Percentiles rank a stretch among this genome's conserved stretches.
Conservation (phyloP, 2,329 filamentous ascomycete species). For the Fusarium hostae region DNA sequence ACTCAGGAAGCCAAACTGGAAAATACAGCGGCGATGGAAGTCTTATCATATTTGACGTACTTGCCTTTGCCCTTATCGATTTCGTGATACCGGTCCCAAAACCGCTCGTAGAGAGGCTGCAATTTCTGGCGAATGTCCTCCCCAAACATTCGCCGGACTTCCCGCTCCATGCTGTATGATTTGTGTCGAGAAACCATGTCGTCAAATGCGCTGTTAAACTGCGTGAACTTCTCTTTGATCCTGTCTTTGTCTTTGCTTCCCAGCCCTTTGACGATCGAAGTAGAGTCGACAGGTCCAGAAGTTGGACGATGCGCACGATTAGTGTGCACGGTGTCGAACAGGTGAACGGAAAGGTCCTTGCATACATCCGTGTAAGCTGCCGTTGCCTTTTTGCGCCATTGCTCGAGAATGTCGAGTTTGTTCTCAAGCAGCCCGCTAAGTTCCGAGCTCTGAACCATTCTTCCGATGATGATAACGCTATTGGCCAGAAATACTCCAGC, state of each 20-base stretch:
- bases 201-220: conserved; percentile 91
- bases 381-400: conserved; percentile 88
- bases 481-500: conserved; percentile 94
- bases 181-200: conserved; percentile 87
- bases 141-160: conserved; percentile 83
- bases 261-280: conserved; percentile 83
- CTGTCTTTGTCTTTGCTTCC: conserved; percentile 92
- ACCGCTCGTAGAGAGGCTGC: conserved; percentile 92
- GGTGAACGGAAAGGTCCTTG: conserved; percentile 84
- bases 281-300: conserved; percentile 82
- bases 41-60: conserved; percentile 97
- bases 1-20: conserved; percentile 57
- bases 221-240: conserved; percentile 95
- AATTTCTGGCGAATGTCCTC: conserved; percentile 91
- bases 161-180: conserved; percentile 86
- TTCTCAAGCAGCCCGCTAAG: conserved; percentile 76
- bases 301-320: conserved; percentile 78
- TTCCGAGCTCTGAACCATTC: conserved; percentile 84
- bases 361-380: conserved; percentile 86
- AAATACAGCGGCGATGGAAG: conserved; percentile 75
- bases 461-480: conserved; percentile 83
- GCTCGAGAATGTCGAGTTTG: conserved; percentile 75
- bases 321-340: conserved; percentile 93
- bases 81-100: conserved; percentile 98
- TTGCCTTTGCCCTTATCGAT: conserved; percentile 98